Base-by-base conservation (phyloP, 345 rosid species). In the Eutrema japonicum region DNA sequence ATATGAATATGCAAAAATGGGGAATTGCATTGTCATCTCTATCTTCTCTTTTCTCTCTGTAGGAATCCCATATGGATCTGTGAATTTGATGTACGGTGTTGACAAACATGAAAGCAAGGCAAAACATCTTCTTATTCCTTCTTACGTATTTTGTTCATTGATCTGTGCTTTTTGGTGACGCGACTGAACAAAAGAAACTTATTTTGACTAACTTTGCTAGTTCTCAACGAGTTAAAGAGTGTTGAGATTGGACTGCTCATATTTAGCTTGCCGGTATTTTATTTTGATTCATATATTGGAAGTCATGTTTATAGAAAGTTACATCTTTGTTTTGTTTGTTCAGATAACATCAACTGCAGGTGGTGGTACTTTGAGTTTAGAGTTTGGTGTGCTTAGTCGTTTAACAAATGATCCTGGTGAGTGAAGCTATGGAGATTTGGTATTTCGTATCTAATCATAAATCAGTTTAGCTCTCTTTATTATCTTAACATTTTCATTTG, bases 261-360 rank as follows among this genome's bases (percentile, higher is more conserved):
- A 49, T 14, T 26, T 26, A 36, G 53, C 37, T 58, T 56, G 2
- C 14, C 4, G 6, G 12, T 47, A 33, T 4, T 41, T 66, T 73
- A 5, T 10, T 37, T 64, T 32, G 9, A 64, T 48, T 41, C 30
- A 18, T 58, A 3, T 38, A 36, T 3, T 49, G 63, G 38, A 51
- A 62, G 52, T 51, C 66, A 30, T 54, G 45, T 32, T 18, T 68
- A 57, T 35, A 75, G 27, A 57, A 59, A 49, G 36, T 68, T 60
- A 16, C 53, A 63, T 26, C 46, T 76, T 66, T 81, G 46, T 51
- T 58, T 40, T 73, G 61, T 81, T 68, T 82, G 64, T 83, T 70
- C 78, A 95, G 99, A 85, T 95, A 79, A 95, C 99, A 53, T 92
- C 98, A 63, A 95, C 99, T 8, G 99, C 99, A 48, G 99, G 99